phyloP scores from a whole-genome alignment of 2,329 filamentous ascomycete species.

The Cladobotryum protrusum region DNA sequence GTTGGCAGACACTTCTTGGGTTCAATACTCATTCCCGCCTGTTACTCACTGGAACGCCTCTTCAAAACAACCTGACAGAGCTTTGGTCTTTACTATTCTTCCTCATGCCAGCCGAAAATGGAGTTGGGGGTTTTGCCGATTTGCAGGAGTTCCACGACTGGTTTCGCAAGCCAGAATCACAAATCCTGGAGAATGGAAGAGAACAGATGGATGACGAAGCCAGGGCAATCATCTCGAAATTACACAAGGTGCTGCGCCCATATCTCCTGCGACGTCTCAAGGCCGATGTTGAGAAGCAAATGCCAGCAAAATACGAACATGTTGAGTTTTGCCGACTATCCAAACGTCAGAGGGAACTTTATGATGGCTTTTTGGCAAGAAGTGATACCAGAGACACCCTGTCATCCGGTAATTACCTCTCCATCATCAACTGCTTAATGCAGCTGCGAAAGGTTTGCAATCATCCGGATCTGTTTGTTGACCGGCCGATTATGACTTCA shows the following conservation, averaged over 20 bases:
- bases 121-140: slow-evolving; percentile 84
- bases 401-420: slow-evolving; percentile 89
- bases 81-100: slow-evolving; percentile 97
- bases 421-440: slow-evolving; percentile 98
- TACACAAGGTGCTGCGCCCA: slow-evolving; percentile 88
- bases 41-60: slow-evolving; percentile 84
- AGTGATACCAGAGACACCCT: slow-evolving; percentile 85
- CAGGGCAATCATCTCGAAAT: slow-evolving; percentile 81
- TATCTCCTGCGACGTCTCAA: slow-evolving; percentile 89
- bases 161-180: slow-evolving; percentile 90
- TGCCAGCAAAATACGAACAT: slow-evolving; percentile 97
- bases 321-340: slow-evolving; percentile 93
- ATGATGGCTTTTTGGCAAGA: slow-evolving; percentile 91
- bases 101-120: slow-evolving; percentile 84
- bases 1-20: slow-evolving; percentile 91
- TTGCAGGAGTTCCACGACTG: slow-evolving; percentile 94
- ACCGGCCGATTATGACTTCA: slow-evolving; percentile 91
- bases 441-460: slow-evolving; percentile 97
- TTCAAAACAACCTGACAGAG: slow-evolving; percentile 96
- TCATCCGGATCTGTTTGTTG: slow-evolving; percentile 94
- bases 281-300: slow-evolving; percentile 96
- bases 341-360: slow-evolving; percentile 89
- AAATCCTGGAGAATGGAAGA: slow-evolving; percentile 90
- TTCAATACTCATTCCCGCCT: slow-evolving; percentile 87
- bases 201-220: slow-evolving; percentile 94